Base-by-base conservation (phyloP, 768 basidiomycete genomes). In the Naematelia encephala region DNA sequence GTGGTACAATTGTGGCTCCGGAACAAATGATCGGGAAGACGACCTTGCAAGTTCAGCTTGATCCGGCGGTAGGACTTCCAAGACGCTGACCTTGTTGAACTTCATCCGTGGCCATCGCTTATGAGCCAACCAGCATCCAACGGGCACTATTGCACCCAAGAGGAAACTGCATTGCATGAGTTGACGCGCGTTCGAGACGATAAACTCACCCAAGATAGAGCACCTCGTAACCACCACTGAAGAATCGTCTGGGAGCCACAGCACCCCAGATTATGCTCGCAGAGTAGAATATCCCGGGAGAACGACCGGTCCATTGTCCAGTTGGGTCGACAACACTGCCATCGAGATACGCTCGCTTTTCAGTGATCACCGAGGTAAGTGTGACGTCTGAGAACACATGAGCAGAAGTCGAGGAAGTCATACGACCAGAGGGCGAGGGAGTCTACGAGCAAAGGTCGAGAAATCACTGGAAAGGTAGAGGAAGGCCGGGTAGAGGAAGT, bases 11-110 rank as follows among this genome's bases (percentile, higher is more conserved):
- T 0, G 71, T 71, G 5, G 75, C 78, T 11, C 78, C 78, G 27
- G 64, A 64, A 57, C 74, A 73, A 19, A 77, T 65, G 58, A 78
- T 76, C 2, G 78, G 75, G 45, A 76, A 75, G 23, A 74, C 73
- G 23, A 73, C 62, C 66, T 71, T 34, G 5, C 26, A 8, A 47
- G 19, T 21, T 47, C 46, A 47, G 8, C 5, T 47, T 8, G 21
- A 21, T 5, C 8, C 46, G 21, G 25, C 5, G 5, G 21, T 21
- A 5, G 46, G 19, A 47, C 8, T 10, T 47, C 8, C n/a, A 26
- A 47, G 19, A 47, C 23, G 42, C 65, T 54, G 34, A 75, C 64
- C 60, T 76, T 75, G 56, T 78, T 60, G 27, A 75, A 62, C 44
- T 70, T 69, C 45, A 49, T 56, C 2, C 57, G 53, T 0, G 77